A percentile compares a stretch with the other conserved stretches of the same genome.
phyloP scores from a whole-genome alignment of 768 basidiomycete species.

The Pulveroboletus sp. region DNA sequence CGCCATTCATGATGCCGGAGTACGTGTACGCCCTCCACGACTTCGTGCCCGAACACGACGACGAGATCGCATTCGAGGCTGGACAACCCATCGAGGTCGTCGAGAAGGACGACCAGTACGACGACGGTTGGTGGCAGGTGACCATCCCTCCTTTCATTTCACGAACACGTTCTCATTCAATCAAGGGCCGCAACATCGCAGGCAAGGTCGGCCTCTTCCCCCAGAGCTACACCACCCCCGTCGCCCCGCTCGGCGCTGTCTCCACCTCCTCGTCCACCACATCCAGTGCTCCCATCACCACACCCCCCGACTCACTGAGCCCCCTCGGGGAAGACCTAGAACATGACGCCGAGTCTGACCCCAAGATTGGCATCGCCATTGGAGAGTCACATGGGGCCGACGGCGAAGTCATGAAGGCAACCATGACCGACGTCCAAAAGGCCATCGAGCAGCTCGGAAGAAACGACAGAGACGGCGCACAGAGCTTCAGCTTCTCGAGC shows the following conservation, averaged over 20 bases:
- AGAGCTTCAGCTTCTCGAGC: constrained; percentile 78
- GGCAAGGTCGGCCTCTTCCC: constrained; percentile 93
- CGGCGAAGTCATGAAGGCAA: constrained; percentile 75
- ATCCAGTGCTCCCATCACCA: constrained; percentile 18
- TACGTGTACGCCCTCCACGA: constrained; percentile 88
- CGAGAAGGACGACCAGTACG: constrained; percentile 89
- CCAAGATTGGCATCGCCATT: constrained; percentile 27
- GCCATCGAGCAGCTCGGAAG: constrained; percentile 84
- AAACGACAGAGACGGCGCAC: constrained; percentile 51
- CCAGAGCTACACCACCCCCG: constrained; percentile 74
- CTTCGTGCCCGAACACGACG: constrained; percentile 88
- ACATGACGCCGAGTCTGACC: constrained; percentile 18
- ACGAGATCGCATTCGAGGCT: constrained; percentile 81
- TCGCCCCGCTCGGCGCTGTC: constrained; percentile 37
- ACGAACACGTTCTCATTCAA: neutral
- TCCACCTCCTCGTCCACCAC: constrained; percentile 28
- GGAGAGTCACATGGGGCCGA: constrained; percentile 26
- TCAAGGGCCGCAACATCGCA: constrained; percentile 73
- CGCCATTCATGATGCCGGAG: constrained; percentile 67
- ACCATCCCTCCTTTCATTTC: constrained; percentile 6
- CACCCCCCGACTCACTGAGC: constrained; percentile 33
- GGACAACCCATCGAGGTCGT: constrained; percentile 88
- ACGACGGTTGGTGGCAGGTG: constrained; percentile 96
- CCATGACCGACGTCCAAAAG: constrained; percentile 85
- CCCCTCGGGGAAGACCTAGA: constrained; percentile 43